Evolutionary conservation across 192 early-diverging fungal species (phyloP).

Genomic region (Backusella sp.): DNA sequence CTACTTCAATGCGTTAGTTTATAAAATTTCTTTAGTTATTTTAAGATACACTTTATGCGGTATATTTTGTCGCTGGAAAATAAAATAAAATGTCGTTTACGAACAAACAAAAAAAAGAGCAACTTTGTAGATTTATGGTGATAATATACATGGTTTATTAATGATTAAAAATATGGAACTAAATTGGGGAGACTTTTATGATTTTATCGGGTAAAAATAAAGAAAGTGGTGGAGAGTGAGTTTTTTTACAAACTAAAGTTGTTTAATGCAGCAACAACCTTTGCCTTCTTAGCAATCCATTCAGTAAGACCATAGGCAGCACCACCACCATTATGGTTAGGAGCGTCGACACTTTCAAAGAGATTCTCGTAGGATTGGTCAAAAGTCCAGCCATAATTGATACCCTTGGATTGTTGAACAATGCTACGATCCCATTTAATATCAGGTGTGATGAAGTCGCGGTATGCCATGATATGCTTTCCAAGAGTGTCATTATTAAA

Average conservation of each 20-base stretch:
- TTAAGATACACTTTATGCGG: too few relatives aligned
- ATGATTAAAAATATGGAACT: neutral
- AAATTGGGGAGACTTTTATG: neutral
- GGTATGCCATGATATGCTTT: constrained; percentile 38
- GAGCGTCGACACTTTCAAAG: constrained; percentile 16
- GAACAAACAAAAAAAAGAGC: too few relatives aligned
- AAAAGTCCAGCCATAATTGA: constrained; percentile 42
- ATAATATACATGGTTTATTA: constrained; percentile 7
- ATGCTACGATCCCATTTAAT: constrained; percentile 50
- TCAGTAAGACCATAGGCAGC: constrained; percentile 41
- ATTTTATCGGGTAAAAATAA: neutral
- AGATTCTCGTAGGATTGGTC: constrained; percentile 36
- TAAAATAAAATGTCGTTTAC: too few relatives aligned
- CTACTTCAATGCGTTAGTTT: too few relatives aligned
- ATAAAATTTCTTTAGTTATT: too few relatives aligned
- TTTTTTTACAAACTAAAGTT: neutral
- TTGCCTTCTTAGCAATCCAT: constrained; percentile 40
- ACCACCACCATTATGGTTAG: constrained; percentile 26
- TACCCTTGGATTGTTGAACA: constrained; percentile 40
- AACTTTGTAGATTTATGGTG: neutral
- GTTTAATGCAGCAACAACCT: constrained; percentile 20
- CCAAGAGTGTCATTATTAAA: constrained; percentile 46
- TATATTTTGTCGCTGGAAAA: too few relatives aligned
- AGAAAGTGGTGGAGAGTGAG: neutral
- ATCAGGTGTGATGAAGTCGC: constrained; percentile 43